Percentiles rank a stretch among this genome's conserved stretches.
Conservation (phyloP, 768 basidiomycete genomes). For the Mycena amicta region DNA sequence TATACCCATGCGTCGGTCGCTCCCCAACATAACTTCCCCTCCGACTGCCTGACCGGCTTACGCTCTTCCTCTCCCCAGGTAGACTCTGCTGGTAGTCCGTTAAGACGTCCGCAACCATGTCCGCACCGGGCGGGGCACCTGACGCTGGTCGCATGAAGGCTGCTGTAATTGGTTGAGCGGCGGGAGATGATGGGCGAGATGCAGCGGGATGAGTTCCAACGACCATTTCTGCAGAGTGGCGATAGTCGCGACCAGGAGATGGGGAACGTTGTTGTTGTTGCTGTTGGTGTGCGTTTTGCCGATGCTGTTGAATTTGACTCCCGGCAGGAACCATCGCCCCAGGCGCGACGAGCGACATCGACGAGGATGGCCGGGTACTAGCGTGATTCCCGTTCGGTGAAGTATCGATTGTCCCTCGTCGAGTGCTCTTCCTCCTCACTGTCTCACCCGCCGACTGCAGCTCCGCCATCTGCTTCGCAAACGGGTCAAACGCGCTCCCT, state of each 20-base stretch:
- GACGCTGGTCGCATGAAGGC: constrained; percentile 74
- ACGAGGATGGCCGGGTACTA: constrained; percentile 22
- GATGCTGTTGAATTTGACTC: neutral
- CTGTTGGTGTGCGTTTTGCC: neutral
- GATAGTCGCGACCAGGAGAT: constrained; percentile 60
- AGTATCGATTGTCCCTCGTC: constrained; percentile 26
- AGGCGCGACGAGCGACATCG: no score
- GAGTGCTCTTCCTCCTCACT: constrained; percentile 49
- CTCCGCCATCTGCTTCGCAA: constrained; percentile 67
- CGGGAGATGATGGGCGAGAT: constrained; percentile 78
- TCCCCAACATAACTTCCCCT: constrained; percentile 39
- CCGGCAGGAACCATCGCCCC: neutral
- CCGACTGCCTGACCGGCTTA: constrained; percentile 51
- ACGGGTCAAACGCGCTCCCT: constrained; percentile 51
- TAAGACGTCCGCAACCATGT: constrained; percentile 75
- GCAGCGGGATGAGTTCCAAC: constrained; percentile 76
- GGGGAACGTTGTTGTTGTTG: constrained; percentile 14
- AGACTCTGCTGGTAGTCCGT: constrained; percentile 80
- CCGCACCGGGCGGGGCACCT: constrained; percentile 43
- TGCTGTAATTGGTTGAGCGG: constrained; percentile 57
- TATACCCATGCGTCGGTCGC: constrained; percentile 30
- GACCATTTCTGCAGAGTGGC: constrained; percentile 72
- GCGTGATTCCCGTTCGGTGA: constrained; percentile 12
- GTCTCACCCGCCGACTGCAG: constrained; percentile 49
- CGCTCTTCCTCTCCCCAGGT: constrained; percentile 78